Evolutionary conservation across 2,329 filamentous ascomycete genomes (phyloP), one percentile per base, ranked within the genome.

Genomic region (Septoria linicola): DNA sequence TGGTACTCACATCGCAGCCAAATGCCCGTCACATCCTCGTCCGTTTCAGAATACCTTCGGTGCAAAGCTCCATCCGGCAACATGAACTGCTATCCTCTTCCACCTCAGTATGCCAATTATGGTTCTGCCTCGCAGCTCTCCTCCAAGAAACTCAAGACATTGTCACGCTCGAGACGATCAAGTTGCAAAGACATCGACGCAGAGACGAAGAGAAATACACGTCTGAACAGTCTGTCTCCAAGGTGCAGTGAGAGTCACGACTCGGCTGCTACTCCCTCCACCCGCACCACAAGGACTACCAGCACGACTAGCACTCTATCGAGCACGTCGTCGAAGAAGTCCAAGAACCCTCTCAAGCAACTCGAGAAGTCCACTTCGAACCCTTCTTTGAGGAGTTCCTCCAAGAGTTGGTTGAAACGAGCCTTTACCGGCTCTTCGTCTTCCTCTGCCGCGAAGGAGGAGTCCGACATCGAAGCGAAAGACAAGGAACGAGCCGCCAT

Each of bases 331-430:
- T 44, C 41, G 8, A 32, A 37, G 11, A 49, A 49, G 32, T 39
- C 51, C 8, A 44, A 21, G 13, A 50, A 41, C n/a, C 32, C 36
- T 7, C 27, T 30, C 27, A 30, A 30, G 27, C 7, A 30, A 13
- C 27, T 30, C 13, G 27, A 30, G 27, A 30, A 30, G 27, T 30
- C 27, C 13, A 30, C 13, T 13, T 30, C 27, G 27, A 30, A 7
- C 27, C 21, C 36, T 19, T 14, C 41, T 17, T 37, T 30, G n/a
- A 47, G 13, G 14, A 42, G 41, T 11, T 44, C 44, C 2, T 40
- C 39, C 7, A 40, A 41, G 3, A 50, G 48, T 39, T 55, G 53
- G 53, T 13, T 55, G 20, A 55, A 49, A 21, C 47, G 53, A 4
- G 34, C 51, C 32, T 49, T 55, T 31, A 11, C 41, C 20, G 42